Percentiles rank a stretch among this genome's conserved stretches.
Evolutionary conservation across 768 basidiomycete genomes (phyloP).

Genomic region (Chalciporus pseudorubinellus): DNA sequence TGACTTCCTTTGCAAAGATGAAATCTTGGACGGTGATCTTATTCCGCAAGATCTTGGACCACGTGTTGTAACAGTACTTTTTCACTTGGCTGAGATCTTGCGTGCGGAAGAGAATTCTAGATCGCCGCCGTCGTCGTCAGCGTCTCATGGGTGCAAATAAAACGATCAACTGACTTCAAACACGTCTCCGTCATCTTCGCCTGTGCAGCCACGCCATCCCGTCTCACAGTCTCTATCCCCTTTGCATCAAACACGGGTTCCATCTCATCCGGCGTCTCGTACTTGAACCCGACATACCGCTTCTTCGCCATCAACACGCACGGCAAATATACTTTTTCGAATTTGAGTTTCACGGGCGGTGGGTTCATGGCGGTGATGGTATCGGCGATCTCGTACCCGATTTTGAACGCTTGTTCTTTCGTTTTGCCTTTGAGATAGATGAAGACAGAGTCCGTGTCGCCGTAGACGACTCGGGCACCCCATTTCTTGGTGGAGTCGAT

Average conservation of each 20-base stretch:
- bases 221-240: constrained; percentile 93
- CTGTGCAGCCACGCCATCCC: constrained; percentile 89
- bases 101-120: constrained; percentile 84
- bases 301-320: constrained; percentile 98
- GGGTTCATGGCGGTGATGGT: constrained; percentile 85
- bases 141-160: not conserved
- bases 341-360: constrained; percentile 90
- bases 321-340: constrained; percentile 97
- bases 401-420: constrained; percentile 89
- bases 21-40: constrained; percentile 88
- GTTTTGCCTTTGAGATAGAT: constrained; percentile 87
- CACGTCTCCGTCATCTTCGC: constrained; percentile 90
- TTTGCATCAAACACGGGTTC: constrained; percentile 92
- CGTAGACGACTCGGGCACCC: constrained; percentile 93
- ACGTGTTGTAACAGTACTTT: constrained; percentile 79
- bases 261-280: constrained; percentile 75
- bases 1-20: constrained; percentile 92
- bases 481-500: constrained; percentile 79
- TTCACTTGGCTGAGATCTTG: constrained; percentile 90
- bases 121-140: not conserved
- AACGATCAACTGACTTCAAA: constrained; percentile 62
- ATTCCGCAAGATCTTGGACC: constrained; percentile 81
- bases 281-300: constrained; percentile 96
- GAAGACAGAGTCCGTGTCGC: constrained; percentile 96
- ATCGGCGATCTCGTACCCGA: constrained; percentile 91